Percentiles rank a stretch among this genome's conserved stretches.
Conservation (phyloP, 1,139 yeast genomes). For the Kazachstania sp. region DNA sequence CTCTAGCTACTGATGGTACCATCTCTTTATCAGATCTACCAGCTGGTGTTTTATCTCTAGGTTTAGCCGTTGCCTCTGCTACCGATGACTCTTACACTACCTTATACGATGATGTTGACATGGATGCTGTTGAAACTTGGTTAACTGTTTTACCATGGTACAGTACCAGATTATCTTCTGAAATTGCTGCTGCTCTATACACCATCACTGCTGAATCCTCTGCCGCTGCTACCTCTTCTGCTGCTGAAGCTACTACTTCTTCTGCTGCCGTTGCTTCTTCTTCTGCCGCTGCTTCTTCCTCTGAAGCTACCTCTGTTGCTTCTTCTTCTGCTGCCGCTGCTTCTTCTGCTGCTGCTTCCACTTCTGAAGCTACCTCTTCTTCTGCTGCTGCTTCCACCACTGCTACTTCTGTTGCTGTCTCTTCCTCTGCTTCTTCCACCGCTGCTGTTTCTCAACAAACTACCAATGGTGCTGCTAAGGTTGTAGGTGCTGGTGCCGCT, state of each 20-base stretch:
- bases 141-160: slow-evolving; percentile 40
- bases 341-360: slow-evolving; percentile 14
- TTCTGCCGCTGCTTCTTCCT: background rate
- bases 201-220: background rate
- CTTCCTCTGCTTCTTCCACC: background rate
- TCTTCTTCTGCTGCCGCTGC: background rate
- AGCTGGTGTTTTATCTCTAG: slow-evolving; percentile 15
- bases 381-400: background rate
- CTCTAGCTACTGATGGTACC: slow-evolving; percentile 8
- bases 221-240: background rate
- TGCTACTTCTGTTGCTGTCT: background rate
- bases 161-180: slow-evolving; percentile 32
- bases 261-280: background rate
- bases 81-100: slow-evolving; percentile 29
- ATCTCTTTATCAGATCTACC: slow-evolving; percentile 15
- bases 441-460: background rate
- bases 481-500: slow-evolving; percentile 8
- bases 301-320: background rate
- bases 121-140: slow-evolving; percentile 29
- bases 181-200: slow-evolving; percentile 12
- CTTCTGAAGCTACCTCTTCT: slow-evolving; percentile 6
- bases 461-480: background rate
- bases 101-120: slow-evolving; percentile 9
- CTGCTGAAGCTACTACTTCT: slow-evolving; percentile 1
- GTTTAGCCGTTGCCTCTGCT: slow-evolving; percentile 15